Conservation (phyloP, 2,329 filamentous ascomycete genomes). For the Eutypella sp. region DNA sequence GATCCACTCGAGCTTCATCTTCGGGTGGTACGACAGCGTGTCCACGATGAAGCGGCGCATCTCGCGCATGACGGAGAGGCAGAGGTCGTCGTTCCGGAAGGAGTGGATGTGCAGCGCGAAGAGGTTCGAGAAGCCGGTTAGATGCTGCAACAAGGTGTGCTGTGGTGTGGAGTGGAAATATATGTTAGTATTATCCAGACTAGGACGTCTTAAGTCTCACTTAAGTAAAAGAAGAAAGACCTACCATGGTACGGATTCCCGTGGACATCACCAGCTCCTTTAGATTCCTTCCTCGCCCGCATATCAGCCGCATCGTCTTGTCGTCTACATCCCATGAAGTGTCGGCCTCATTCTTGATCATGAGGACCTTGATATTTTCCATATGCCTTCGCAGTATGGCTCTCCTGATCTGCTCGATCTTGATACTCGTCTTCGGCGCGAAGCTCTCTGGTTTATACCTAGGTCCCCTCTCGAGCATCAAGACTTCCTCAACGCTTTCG, state of each 20-base stretch:
- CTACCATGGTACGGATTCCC: conserved; percentile 49
- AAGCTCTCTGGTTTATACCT: conserved; percentile 51
- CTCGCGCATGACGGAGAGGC: conserved; percentile 52
- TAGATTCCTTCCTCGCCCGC: conserved; percentile 42
- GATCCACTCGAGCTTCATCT: conserved; percentile 54
- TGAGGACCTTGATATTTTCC: conserved; percentile 46
- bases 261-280: conserved; percentile 54
- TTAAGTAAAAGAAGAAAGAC: too few species aligned
- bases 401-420: conserved; percentile 54
- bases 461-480: conserved; percentile 49
- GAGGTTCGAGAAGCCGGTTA: conserved; percentile 42
- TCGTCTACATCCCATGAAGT: conserved; percentile 53
- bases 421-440: conserved; percentile 43
- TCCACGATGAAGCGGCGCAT: conserved; percentile 56
- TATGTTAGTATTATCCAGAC: conserved; percentile 12
- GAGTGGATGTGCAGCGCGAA: conserved; percentile 51
- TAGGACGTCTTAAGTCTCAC: too few species aligned
- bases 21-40: conserved; percentile 49
- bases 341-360: conserved; percentile 54
- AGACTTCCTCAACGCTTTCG: conserved; percentile 51
- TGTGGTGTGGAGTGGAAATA: too few species aligned
- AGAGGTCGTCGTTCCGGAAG: conserved; percentile 52
- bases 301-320: conserved; percentile 50
- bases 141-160: conserved; percentile 54
- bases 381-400: conserved; percentile 55